These are phyloP conservation scores for Penicillium samsonianum DNA, from an alignment of 495 filamentous ascomycete species.

Conservation along the genomic window DNA sequence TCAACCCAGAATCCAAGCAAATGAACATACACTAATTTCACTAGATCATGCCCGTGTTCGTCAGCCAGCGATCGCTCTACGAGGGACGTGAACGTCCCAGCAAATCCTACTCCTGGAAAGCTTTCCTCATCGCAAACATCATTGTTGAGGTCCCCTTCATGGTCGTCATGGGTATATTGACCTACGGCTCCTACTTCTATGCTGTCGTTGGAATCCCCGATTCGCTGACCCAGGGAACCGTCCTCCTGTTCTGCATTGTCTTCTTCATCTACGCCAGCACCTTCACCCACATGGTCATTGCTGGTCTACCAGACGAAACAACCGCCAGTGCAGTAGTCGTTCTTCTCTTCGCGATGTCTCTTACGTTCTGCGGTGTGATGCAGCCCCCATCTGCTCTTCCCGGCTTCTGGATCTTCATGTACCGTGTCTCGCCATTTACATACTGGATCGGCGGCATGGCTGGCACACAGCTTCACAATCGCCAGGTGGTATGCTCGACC, in stretches of 20 bases:
- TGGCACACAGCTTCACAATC: slow-evolving; percentile 55
- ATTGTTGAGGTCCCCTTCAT: slow-evolving; percentile 55
- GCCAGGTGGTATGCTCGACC: slow-evolving; percentile 52
- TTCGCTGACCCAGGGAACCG: slow-evolving; percentile 48
- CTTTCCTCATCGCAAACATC: slow-evolving; percentile 65
- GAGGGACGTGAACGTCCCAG: slow-evolving; percentile 65
- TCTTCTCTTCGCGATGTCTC: slow-evolving; percentile 57
- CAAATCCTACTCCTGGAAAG: slow-evolving; percentile 72
- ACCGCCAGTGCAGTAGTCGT: slow-evolving; percentile 55
- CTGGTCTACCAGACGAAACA: slow-evolving; percentile 55
- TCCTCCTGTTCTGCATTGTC: slow-evolving; percentile 53
- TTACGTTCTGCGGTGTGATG: slow-evolving; percentile 62
- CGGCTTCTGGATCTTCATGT: slow-evolving; percentile 61
- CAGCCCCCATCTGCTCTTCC: slow-evolving; percentile 58
- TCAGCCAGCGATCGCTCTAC: slow-evolving; percentile 63
- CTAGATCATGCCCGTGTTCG: slow-evolving; percentile 66
- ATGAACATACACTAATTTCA: slow-evolving; percentile 17
- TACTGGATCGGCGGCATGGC: slow-evolving; percentile 60
- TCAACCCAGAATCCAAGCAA: not conserved
- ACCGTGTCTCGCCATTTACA: slow-evolving; percentile 52
- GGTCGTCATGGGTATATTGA: slow-evolving; percentile 42
- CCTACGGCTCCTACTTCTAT: slow-evolving; percentile 54
- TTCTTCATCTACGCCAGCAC: slow-evolving; percentile 49
- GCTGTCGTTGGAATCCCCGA: slow-evolving; percentile 42
- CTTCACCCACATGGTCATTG: slow-evolving; percentile 60